Base-by-base conservation (phyloP, 2,329 filamentous ascomycete species). In the Calonectria hongkongensis region DNA sequence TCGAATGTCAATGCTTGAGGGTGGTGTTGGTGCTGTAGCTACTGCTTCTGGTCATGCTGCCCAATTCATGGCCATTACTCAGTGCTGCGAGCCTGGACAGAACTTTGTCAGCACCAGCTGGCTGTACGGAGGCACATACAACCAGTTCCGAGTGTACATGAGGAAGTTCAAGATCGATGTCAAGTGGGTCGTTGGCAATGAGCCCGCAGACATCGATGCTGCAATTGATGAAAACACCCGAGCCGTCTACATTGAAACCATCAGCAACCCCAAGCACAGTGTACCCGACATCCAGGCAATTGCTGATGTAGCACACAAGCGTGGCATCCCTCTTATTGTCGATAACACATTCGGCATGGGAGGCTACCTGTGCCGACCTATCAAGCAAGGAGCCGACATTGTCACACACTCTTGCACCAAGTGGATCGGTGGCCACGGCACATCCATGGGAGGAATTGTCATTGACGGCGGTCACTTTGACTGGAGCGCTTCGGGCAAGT, bases 51-150 rank as follows among this genome's bases (percentile, higher is more conserved):
- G 58, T 16, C 58, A 63, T 47, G 58, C 58, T 25, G 58, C 58
- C 2, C 95, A 98, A 82, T 98, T 98, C 88, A 95, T 98, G 88
- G 88, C 95, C 66, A 92, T 98, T 80, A 88, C 92, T 12, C 92
- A 95, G 4, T 91, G 98, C n/a, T 94, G 94, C 4, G 91, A 94
- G 74, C 89, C 92, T 0, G 96, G 96, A 60, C 95, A 98, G 87
- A 98, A 98, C 87, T 97, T 98, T 78, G 90, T 98, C 64, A 93
- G 94, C 16, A 98, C 95, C 10, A 92, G 92, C 63, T 97, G 97
- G 85, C 87, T 98, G 69, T 98, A 98, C 85, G 95, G 95, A 78
- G 96, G 95, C 82, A 98, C 95, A 12, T 98, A 98, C 88, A 98
- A 98, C 86, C 96, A 98, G 87, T 91, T 98, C 86, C 98, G 98